Evolutionary conservation across 2,329 filamentous ascomycete genomes (phyloP), one percentile per base, ranked within the genome.

Genomic region (Onygenales sp.): DNA sequence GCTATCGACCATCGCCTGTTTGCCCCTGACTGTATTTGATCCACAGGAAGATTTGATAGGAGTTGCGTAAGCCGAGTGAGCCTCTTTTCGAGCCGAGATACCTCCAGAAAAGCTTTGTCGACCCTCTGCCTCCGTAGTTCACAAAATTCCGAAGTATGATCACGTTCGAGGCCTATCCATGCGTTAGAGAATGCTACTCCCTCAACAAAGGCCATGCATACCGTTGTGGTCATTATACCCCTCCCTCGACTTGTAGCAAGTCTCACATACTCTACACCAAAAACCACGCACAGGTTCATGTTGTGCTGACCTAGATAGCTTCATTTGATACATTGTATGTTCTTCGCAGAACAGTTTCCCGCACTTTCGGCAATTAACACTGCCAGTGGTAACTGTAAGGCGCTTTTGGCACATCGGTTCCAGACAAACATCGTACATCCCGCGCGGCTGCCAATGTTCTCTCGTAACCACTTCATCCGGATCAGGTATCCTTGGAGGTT

Each of bases 301-400:
- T 54, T 85, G 81, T 3, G 93, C 93, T 33, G 90, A 86, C 52
- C 91, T 79, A 7, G 91, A 95, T 9, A 98, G 77, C 75, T 94
- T 96, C 87, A 97, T 97, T 74, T 98, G 92, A 66, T 97, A 98
- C 91, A 98, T 95, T 51, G 93, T 97, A 68, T 98, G 93, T 61
- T 92, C 88, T 65, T 97, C 93, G 70, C 93, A 98, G 67, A 97
- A 98, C 42, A 98, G 74, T 61, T 86, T 85, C 6, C 93, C 93
- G 64, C 93, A 98, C 58, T 91, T 89, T 58, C 93, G 81, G 70
- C 93, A 98, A 68, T 98, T 96, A 62, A 98, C 84, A 63, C 80
- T 90, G 14, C 90, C 89, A 62, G 87, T 91, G 6, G 87, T 79
- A 2, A 86, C 79, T 0, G 89, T 90, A 4, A 98, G 74, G 31